These are phyloP conservation scores for Kurtzmaniella cleridarum DNA, from an alignment of 805 yeast genomes.

Conservation along the genomic window DNA sequence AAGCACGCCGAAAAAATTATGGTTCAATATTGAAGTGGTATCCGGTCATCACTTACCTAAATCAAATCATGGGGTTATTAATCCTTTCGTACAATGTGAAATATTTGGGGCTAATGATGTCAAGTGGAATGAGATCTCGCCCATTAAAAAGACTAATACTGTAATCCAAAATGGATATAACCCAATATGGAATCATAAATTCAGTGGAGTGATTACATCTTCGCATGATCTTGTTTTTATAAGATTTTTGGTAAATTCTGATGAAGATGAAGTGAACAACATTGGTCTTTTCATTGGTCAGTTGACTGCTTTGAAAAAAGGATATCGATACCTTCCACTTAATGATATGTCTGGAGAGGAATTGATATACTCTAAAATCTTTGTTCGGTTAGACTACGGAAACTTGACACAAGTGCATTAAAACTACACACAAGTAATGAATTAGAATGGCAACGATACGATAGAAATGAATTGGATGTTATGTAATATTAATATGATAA, in stretches of 20 bases:
- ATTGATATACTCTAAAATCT: slow-evolving; percentile 45
- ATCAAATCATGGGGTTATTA: slow-evolving; percentile 49
- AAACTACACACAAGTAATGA: not conserved
- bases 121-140: slow-evolving; percentile 17
- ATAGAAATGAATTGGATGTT: not conserved
- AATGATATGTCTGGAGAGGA: slow-evolving; percentile 80
- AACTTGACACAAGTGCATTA: not conserved
- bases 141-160: slow-evolving; percentile 14
- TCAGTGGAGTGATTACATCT: slow-evolving; percentile 37
- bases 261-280: slow-evolving; percentile 18
- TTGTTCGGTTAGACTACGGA: slow-evolving; percentile 31
- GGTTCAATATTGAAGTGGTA: slow-evolving; percentile 39
- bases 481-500: no score
- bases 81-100: slow-evolving; percentile 62
- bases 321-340: slow-evolving; percentile 78
- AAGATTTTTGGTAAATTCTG: slow-evolving; percentile 42
- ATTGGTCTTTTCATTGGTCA: slow-evolving; percentile 61
- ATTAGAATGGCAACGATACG: not conserved
- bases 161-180: slow-evolving; percentile 76
- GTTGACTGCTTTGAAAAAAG: slow-evolving; percentile 60
- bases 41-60: slow-evolving; percentile 86
- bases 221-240: slow-evolving; percentile 51
- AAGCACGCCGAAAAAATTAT: slow-evolving; percentile 4
- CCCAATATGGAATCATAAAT: slow-evolving; percentile 70
- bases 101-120: slow-evolving; percentile 41